These are phyloP conservation scores for Silene uniflora DNA, from an alignment of 148 eudicot species.

Conservation along the genomic window DNA sequence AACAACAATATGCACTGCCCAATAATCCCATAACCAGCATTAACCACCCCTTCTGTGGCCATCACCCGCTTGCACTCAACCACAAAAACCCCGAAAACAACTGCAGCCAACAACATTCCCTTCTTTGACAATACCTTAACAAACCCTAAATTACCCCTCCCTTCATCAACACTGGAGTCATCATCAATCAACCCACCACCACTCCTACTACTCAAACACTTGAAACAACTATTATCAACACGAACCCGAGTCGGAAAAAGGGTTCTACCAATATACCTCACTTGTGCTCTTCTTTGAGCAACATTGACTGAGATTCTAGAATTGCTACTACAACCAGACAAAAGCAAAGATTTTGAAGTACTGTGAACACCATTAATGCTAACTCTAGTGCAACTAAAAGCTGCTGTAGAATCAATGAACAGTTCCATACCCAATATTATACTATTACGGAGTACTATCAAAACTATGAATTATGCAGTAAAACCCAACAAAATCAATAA, in stretches of 20 bases:
- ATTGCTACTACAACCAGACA: constrained; percentile 15
- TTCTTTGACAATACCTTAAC: constrained; percentile 38
- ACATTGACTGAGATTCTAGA: constrained; percentile 22
- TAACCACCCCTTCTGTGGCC: constrained; percentile 50
- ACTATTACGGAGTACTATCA: constrained; percentile 12
- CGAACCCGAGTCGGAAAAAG: constrained; percentile 12
- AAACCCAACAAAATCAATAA: not conserved
- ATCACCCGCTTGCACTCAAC: constrained; percentile 47
- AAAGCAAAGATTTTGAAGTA: constrained; percentile 17
- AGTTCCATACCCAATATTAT: constrained; percentile 19
- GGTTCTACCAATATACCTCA: constrained; percentile 19
- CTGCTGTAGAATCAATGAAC: constrained; percentile 21
- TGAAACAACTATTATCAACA: constrained; percentile 20
- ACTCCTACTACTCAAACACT: constrained; percentile 27
- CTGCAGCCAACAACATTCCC: constrained; percentile 44
- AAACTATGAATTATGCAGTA: not conserved
- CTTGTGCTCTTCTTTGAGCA: constrained; percentile 11
- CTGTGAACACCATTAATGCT: constrained; percentile 13
- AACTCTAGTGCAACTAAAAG: constrained; percentile 25
- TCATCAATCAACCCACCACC: constrained; percentile 15
- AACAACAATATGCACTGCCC: constrained; percentile 43
- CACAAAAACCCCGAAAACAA: constrained; percentile 50
- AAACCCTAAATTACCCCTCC: constrained; percentile 22
- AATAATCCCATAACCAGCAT: constrained; percentile 47
- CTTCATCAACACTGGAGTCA: constrained; percentile 13